Evolutionary conservation across 1,284 basidiomycete species (phyloP), one percentile per base, ranked within the genome.

Genomic region (Ustilago curta): DNA sequence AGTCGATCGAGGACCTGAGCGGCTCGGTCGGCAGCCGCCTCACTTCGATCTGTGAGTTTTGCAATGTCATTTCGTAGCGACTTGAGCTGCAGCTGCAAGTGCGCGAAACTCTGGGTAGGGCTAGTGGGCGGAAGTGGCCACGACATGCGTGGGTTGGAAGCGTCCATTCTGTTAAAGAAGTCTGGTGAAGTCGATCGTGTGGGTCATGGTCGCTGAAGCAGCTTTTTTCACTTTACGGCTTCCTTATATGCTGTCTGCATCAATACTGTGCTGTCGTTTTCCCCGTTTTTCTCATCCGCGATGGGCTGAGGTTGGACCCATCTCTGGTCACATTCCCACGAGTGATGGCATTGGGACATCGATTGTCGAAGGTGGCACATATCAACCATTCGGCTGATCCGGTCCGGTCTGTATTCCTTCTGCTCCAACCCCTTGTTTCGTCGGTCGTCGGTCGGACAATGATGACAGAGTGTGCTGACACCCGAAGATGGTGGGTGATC

Each of bases 11-110:
- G 39, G 3, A 55, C 32, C 1, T 12, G 19, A 1, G 63, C 57
- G 42, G 55, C 55, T 23, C 63, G 47, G 14, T 59, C 39, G 23
- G 63, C 57, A 7, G 63, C 63, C 5, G 25, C 44, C 42, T 59
- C 57, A 12, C 57, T 55, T 27, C 42, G 45, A 12, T 27, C 42
- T 2, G 42, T 47, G 19, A 66, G 57, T 31, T 45, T 35, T 8
- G 57, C 25, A 40, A 56, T 55, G 16, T 56, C 63, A 6, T 19
- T n/a, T 25, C 44, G 27, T 29, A 59, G 45, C 7, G 16, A 23
- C 4, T 39, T 35, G 39, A 59, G 35, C 45, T 59, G 27, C 7
- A 25, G 43, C 35, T 42, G 35, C 23, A 65, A 23, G 9, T 14
- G 8, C 3, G 47, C 19, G 47, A 48, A 8, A 2, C 27, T 11